Conservation (phyloP, 2,329 filamentous ascomycete genomes). For the Cryphonectria carpinicola region DNA sequence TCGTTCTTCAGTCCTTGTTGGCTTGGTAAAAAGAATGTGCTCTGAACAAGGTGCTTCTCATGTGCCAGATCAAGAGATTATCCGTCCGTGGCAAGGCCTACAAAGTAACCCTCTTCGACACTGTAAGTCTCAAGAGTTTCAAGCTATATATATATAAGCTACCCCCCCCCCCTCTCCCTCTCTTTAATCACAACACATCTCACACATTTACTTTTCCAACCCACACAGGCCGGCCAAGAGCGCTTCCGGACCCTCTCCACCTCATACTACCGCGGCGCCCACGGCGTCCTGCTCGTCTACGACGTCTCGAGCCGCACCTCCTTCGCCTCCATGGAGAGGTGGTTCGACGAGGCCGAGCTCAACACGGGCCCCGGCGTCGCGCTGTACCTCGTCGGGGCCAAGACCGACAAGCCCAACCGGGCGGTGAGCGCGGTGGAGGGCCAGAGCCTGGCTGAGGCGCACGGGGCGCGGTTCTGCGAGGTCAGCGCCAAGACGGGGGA, state of each 20-base stretch:
- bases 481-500: constrained; percentile 58
- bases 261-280: constrained; percentile 55
- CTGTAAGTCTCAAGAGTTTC: constrained; percentile 38
- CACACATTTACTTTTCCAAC: not conserved
- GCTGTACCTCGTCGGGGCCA: constrained; percentile 56
- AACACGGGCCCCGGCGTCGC: constrained; percentile 54
- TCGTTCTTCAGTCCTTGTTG: not conserved
- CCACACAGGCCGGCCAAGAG: constrained; percentile 55
- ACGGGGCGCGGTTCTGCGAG: constrained; percentile 55
- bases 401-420: constrained; percentile 53
- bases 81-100: constrained; percentile 56
- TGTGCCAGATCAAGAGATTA: constrained; percentile 53
- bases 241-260: constrained; percentile 55
- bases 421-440: constrained; percentile 54
- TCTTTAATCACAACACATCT: constrained; percentile 14
- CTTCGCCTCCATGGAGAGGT: constrained; percentile 56
- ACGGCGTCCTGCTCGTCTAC: constrained; percentile 54
- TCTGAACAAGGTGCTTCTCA: constrained; percentile 8
- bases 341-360: constrained; percentile 57
- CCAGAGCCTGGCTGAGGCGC: constrained; percentile 48
- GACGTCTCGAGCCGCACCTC: constrained; percentile 53
- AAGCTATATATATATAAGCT: not conserved
- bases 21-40: not conserved
- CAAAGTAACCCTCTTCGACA: constrained; percentile 57
- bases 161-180: not conserved